phyloP scores from a whole-genome alignment of 106 monocot species.

The Allium cepa region DNA sequence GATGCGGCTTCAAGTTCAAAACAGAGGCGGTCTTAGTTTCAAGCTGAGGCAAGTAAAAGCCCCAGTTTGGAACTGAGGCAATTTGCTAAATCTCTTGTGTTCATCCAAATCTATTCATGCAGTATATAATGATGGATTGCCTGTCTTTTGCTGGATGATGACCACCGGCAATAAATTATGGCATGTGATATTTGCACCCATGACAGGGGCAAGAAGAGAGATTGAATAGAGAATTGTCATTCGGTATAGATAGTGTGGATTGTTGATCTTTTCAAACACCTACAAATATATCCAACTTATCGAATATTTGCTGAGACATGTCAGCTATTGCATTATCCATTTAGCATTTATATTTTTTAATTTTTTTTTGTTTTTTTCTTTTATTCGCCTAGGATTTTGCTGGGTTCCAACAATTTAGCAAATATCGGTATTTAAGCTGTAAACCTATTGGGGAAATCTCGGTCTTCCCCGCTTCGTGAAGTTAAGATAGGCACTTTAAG shows the following conservation, averaged over 20 bases:
- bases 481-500: too few species aligned
- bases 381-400: neutral
- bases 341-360: neutral
- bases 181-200: constrained; percentile 61
- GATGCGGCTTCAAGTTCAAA: too few species aligned
- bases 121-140: constrained; percentile 14
- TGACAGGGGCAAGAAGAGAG: constrained; percentile 71
- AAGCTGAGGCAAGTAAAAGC: too few species aligned
- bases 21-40: too few species aligned
- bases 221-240: constrained; percentile 86
- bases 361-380: neutral
- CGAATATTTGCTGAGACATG: neutral
- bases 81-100: too few species aligned
- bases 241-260: constrained; percentile 75
- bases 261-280: constrained; percentile 81
- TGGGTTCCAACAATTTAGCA: neutral
- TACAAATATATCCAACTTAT: constrained; percentile 12
- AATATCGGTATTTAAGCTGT: neutral
- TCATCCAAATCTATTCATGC: too few species aligned
- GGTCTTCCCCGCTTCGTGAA: too few species aligned
- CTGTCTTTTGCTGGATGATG: constrained; percentile 67
- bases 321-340: neutral
- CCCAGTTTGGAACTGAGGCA: too few species aligned
- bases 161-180: constrained; percentile 67
- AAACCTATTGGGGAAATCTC: constrained; percentile 38